Evolutionary conservation across 1,284 basidiomycete genomes (phyloP), one percentile per base, ranked within the genome.

Genomic region (Porogramme epimiltina): DNA sequence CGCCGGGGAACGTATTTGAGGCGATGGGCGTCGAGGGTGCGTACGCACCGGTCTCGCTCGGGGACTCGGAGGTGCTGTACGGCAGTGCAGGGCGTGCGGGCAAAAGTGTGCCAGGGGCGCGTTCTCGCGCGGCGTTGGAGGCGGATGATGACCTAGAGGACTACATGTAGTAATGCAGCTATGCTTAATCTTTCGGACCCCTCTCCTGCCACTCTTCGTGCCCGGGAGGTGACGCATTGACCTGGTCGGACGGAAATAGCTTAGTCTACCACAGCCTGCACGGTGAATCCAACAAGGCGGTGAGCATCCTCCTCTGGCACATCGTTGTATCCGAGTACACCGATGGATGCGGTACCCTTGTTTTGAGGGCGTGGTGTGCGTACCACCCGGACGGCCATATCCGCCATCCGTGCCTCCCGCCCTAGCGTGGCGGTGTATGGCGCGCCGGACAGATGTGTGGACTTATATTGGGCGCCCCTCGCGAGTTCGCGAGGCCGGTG

Each of bases 31-130:
- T 58, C 15, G 63, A 79, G 71, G 68, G 65, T 10, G 59, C 62
- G 47, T 88, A 89, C 61, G 64, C 65, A 4, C 75, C 87, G 15
- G 79, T 79, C 18, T 72, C 76, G 47, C 67, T 89, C 38, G 79
- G 78, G 20, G 78, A 81, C 60, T 70, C 84, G 10, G 88, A 91
- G 69, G 75, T 88, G 49, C 70, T 82, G 63, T 87, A 87, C 63
- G 84, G 77, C 52, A 87, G 86, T 64, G 79, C 83, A 3, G 84
- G 82, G 19, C 70, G 73, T 46, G 73, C 73, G 43, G 62, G 62
- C 20, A 47, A 59, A 23, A 58, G 54, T n/a, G 53, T 51, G 42
- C 65, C 66, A 36, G 64, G 66, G 19, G 54, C 57, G 44, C 64
- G 62, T 43, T 59, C 66, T 43, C 44, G 26, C 11, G 58, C 48